A percentile compares a stretch with the other conserved stretches of the same genome.
Conservation (phyloP, 495 filamentous ascomycete genomes). For the Tuber melanosporum region DNA sequence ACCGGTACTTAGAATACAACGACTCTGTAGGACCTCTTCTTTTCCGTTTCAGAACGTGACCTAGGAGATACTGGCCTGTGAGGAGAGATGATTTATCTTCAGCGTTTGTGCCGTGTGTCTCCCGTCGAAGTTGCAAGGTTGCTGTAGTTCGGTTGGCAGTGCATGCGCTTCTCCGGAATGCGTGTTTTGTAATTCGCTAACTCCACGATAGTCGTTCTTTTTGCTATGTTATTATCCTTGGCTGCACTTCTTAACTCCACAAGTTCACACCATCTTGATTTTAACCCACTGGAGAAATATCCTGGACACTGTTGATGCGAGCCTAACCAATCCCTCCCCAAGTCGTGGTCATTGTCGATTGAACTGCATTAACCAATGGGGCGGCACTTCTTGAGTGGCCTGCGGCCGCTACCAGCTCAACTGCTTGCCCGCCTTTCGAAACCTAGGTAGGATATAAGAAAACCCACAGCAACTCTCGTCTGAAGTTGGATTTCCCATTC, state of each 20-base stretch:
- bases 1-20: conserved; percentile 24
- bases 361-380: conserved; percentile 39
- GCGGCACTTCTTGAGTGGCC: conserved; percentile 10
- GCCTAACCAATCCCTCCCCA: conserved; percentile 39
- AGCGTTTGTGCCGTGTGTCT: conserved; percentile 26
- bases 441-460: conserved; percentile 38
- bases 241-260: conserved; percentile 14
- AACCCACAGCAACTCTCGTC: conserved; percentile 39
- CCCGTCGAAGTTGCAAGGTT: conserved; percentile 21
- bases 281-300: conserved; percentile 30
- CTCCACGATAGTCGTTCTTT: conserved; percentile 29
- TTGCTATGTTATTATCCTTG: conserved; percentile 36
- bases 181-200: conserved; percentile 35
- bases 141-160: conserved; percentile 36
- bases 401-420: conserved; percentile 19
- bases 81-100: conserved; percentile 24
- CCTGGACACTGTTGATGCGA: conserved; percentile 1
- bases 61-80: conserved; percentile 15
- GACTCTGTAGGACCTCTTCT: conserved; percentile 17
- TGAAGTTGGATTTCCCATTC: conserved; percentile 34
- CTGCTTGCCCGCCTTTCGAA: conserved; percentile 27
- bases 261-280: conserved; percentile 32
- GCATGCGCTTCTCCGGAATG: conserved; percentile 28
- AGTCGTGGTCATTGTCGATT: conserved; percentile 40
- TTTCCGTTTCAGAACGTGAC: conserved; percentile 32